Percentiles rank a stretch among this genome's conserved stretches.
These are phyloP conservation scores for Lactarius vividus DNA, from an alignment of 768 basidiomycete genomes.

Conservation along the genomic window DNA sequence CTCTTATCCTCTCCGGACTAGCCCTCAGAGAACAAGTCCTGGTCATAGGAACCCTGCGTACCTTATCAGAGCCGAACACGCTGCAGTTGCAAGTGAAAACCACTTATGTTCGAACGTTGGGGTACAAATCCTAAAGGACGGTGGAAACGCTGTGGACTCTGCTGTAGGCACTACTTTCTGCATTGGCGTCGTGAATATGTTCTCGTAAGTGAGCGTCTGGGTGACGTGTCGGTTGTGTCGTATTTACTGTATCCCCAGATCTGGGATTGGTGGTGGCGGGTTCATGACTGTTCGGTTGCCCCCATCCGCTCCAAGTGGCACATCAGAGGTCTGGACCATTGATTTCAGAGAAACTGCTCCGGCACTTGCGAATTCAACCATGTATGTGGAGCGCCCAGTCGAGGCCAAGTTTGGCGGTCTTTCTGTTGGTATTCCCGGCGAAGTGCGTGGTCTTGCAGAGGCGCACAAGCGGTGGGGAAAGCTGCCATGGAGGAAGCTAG, in stretches of 20 bases:
- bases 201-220: conserved; percentile 61
- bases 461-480: conserved; percentile 82
- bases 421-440: conserved; percentile 87
- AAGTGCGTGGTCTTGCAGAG: conserved; percentile 82
- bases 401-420: conserved; percentile 73
- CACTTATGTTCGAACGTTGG: conserved; percentile 83
- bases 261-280: conserved; percentile 86
- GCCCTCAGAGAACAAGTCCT: not conserved
- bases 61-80: conserved; percentile 60
- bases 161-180: conserved; percentile 79
- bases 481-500: conserved; percentile 72
- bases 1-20: conserved; percentile 12
- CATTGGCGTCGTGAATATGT: conserved; percentile 83
- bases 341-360: conserved; percentile 93
- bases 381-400: conserved; percentile 62
- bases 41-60: conserved; percentile 50
- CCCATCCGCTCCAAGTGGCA: conserved; percentile 39
- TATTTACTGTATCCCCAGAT: conserved; percentile 35
- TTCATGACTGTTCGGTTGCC: conserved; percentile 84
- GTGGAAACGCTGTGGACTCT: conserved; percentile 91
- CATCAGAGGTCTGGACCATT: conserved; percentile 65
- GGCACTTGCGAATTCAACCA: conserved; percentile 62
- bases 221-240: conserved; percentile 18
- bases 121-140: conserved; percentile 67
- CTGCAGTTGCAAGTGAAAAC: conserved; percentile 91